Base-by-base conservation (phyloP, 2,329 filamentous ascomycete species). In the Cyanodermella asteris region DNA sequence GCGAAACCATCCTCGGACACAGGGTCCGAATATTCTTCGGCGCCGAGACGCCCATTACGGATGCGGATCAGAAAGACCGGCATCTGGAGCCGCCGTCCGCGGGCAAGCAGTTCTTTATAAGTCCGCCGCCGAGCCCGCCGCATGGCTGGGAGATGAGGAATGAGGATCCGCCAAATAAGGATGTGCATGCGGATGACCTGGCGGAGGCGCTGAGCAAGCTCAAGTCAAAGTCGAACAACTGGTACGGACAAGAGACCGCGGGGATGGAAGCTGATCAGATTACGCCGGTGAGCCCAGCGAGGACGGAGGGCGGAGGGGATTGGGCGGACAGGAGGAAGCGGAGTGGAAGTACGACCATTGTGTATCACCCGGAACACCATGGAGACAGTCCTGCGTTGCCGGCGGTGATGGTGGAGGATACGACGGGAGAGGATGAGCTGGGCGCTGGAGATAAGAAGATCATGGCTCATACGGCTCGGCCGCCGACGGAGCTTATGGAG, bases 61-160 rank as follows among this genome's bases (percentile, higher is more conserved):
- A 37, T 31, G 43, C 37, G 4, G 40, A 56, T 25, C 32, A 36
- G 6, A 39, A 40, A 17, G 45, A 52, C 20, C 43, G 45, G 21
- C 55, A 63, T 28, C 51, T 67, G 7, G 48, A 61, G 29, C 54
- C 57, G 5, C 67, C 67, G 2, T 58, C 68, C 28, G 49, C 54
- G 25, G 56, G 64, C 30, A 69, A 68, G 39, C 48, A 71, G 22
- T 71, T 72, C 54, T 72, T 72, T 45, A 72, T 72, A 45, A 60
- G 53, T 22, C 67, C 67, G 25, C 67, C 67, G 8, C 67, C 67
- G 1, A 59, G 53, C 30, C 67, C 67, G 22, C 67, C 67, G 3
- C 61, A 67, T 41, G 67, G 67, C 23, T 72, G 67, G 67, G 61
- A 65, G 41, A 55, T 65, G 49, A 55, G 57, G 31, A 55, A 61